Evolutionary conservation across 2,329 filamentous ascomycete species (phyloP), one percentile per base, ranked within the genome.

Genomic region (Diaporthe sp.): DNA sequence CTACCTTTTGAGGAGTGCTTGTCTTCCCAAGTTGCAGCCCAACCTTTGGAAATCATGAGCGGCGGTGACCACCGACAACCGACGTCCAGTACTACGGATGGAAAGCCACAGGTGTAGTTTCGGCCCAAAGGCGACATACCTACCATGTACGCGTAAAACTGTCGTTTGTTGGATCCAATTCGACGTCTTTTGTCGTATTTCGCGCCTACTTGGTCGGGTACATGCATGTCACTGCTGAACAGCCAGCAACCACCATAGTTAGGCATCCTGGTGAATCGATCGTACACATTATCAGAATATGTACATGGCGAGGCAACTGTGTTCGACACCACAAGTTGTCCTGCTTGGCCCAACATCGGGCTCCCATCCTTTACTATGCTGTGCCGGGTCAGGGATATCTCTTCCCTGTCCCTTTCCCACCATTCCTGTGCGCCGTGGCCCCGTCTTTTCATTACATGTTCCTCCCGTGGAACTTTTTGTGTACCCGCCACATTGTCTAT

Each of bases 391-490:
- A 39, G 19, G 15, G 13, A 15, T 10, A 8, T 12, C 46, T 25
- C 28, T 39, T 46, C 37, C 60, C 68, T 71, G 62, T 46, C 57
- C 65, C 34, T 46, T 51, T 51, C 19, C 10, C 25, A 12, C 44
- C 44, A 51, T 25, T 51, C 44, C 61, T 51, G 44, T 68, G 62
- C 62, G 62, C 62, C 62, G 9, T 51, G 25, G 22, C 25, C n/a
- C 62, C 62, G 13, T 68, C 62, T 68, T n/a, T 37, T 61, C 34
- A 65, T 55, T 65, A 55, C 60, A 44, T 44, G 46, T 53, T 53
- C 65, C n/a, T 53, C 28, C 58, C 25, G 58, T 34, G 58, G 39
- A 68, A 62, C 55, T 19, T 65, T 73, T 73, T 65, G 58, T 73
- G 71, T 65, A 55, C 46, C 71, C 34, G 51, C 31, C 22, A 49